phyloP scores from a whole-genome alignment of 2,329 filamentous ascomycete genomes.

The Rhinocladiella mackenziei region DNA sequence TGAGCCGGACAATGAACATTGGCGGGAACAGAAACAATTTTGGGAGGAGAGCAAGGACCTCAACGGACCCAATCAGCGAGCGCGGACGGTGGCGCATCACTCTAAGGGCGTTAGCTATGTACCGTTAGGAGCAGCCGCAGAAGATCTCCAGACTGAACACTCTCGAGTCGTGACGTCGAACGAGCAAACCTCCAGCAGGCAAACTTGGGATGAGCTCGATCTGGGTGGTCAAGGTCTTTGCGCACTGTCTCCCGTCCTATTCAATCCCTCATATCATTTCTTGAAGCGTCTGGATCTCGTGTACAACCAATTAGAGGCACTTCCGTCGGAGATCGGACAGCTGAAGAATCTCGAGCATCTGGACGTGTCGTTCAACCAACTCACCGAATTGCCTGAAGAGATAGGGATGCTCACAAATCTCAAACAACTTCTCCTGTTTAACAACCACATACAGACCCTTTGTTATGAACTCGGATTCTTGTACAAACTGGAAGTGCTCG shows the following conservation, averaged over 20 bases:
- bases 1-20: constrained; percentile 66
- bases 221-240: constrained; percentile 93
- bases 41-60: constrained; percentile 69
- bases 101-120: constrained; percentile 44
- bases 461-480: constrained; percentile 85
- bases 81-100: constrained; percentile 45
- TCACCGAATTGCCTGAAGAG: constrained; percentile 77
- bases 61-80: constrained; percentile 68
- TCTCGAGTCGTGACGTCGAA: constrained; percentile 64
- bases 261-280: constrained; percentile 71
- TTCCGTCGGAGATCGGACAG: constrained; percentile 78
- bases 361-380: constrained; percentile 83
- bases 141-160: constrained; percentile 50
- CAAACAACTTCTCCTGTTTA: constrained; percentile 79
- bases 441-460: constrained; percentile 74
- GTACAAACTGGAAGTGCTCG: constrained; percentile 81
- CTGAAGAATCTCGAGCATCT: constrained; percentile 77
- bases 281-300: constrained; percentile 88
- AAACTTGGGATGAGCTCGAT: constrained; percentile 91
- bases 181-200: constrained; percentile 45
- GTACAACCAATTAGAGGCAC: constrained; percentile 77
- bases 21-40: constrained; percentile 80
- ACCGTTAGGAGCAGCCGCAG: constrained; percentile 48
- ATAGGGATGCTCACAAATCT: constrained; percentile 96
- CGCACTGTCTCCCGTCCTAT: constrained; percentile 72